Conservation (phyloP, 2,329 filamentous ascomycete species). For the Macrophomina pseudophaseolina region DNA sequence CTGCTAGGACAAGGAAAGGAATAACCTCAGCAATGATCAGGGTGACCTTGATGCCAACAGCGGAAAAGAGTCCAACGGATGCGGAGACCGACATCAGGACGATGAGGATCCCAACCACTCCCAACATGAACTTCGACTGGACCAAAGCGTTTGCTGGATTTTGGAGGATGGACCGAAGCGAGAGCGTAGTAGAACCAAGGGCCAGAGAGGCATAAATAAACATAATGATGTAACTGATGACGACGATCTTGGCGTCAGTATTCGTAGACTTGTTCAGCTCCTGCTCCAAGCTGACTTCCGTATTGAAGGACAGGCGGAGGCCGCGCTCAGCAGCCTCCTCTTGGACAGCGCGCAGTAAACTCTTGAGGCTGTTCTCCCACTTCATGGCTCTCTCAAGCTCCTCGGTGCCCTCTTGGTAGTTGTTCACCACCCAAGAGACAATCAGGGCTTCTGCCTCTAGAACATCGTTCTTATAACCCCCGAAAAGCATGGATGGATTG, state of each 20-base stretch:
- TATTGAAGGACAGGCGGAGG: conserved; percentile 88
- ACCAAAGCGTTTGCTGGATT: conserved; percentile 87
- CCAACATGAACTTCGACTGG: conserved; percentile 94
- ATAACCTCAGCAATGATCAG: conserved; percentile 99
- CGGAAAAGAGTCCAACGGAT: conserved; percentile 93
- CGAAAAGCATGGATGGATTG: conserved; percentile 82
- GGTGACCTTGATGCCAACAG: conserved; percentile 88
- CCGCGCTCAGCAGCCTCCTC: conserved; percentile 77
- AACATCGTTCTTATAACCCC: conserved; percentile 73
- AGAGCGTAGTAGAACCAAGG: conserved; percentile 84
- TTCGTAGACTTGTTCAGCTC: conserved; percentile 98
- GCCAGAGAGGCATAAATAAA: conserved; percentile 96
- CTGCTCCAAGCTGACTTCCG: conserved; percentile 91
- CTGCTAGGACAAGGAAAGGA: conserved; percentile 92
- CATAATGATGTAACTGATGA: conserved; percentile 98
- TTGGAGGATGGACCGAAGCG: conserved; percentile 74
- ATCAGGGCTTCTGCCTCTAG: conserved; percentile 80
- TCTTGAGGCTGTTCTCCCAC: conserved; percentile 82
- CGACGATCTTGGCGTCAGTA: conserved; percentile 94
- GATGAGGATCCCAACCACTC: conserved; percentile 92
- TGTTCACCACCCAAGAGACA: conserved; percentile 93
- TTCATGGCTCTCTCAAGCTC: conserved; percentile 78
- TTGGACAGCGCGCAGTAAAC: conserved; percentile 76
- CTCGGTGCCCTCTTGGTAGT: conserved; percentile 74
- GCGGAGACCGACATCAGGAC: conserved; percentile 97